Percentiles rank a stretch among this genome's conserved stretches.
phyloP scores from a whole-genome alignment of 345 rosid genomes.

The Dimocarpus longan region DNA sequence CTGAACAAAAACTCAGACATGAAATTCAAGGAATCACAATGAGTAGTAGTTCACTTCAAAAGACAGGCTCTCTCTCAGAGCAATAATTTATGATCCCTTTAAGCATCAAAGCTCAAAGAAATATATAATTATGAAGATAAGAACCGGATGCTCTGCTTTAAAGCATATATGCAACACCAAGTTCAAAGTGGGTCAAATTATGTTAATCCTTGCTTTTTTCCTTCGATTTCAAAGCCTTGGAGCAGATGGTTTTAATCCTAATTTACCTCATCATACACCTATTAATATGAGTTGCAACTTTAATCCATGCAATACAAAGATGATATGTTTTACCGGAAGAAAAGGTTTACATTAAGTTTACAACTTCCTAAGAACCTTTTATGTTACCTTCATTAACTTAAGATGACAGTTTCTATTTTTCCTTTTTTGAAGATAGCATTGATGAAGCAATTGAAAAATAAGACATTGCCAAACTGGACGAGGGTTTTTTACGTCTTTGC shows the following conservation, averaged over 20 bases:
- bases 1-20: constrained; percentile 12
- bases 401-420: not conserved
- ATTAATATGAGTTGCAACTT: too few species aligned
- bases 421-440: too few species aligned
- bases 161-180: constrained; percentile 32
- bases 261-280: not conserved
- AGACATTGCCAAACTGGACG: too few species aligned
- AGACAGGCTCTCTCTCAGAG: constrained; percentile 24
- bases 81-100: constrained; percentile 48
- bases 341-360: not conserved
- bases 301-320: too few species aligned
- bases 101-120: constrained; percentile 40
- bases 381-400: not conserved
- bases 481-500: too few species aligned
- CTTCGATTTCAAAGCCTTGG: not conserved
- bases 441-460: too few species aligned
- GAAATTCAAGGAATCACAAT: constrained; percentile 37
- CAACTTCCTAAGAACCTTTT: not conserved
- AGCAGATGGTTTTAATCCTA: not conserved
- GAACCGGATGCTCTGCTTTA: constrained; percentile 48
- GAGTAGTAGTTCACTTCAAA: constrained; percentile 31
- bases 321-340: too few species aligned
- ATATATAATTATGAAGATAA: constrained; percentile 38
- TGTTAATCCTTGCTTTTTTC: constrained; percentile 13
- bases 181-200: constrained; percentile 36